Evolutionary conservation across 192 early-diverging fungal genomes (phyloP), one percentile per base, ranked within the genome.

Genomic region (Oehlia diaphana): DNA sequence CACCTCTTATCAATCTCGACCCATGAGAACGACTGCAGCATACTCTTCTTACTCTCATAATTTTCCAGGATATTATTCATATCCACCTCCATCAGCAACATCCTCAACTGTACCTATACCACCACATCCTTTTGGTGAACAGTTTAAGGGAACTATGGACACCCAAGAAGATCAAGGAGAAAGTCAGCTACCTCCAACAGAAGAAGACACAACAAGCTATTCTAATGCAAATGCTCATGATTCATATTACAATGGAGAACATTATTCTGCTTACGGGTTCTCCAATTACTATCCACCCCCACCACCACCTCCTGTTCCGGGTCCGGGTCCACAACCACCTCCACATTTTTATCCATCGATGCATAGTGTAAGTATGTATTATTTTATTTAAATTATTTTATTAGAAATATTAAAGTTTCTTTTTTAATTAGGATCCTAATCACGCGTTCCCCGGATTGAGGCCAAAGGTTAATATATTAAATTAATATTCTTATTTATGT

Each of bases 11-110:
- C 23, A 64, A 64, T 8, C 9, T n/a, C 13, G 4, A 6, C 14
- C 23, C 33, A 31, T 9, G 1, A 14, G 13, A 31, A 31, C 28
- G 8, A 31, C 65, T 37, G 9, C 33, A 67, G 1, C 14, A 9
- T 33, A 67, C 31, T 13, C 65, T 31, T 31, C 65, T 23, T 67
- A 67, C 13, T 13, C 65, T 31, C 64, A 66, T 13, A 8, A 66
- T 66, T 66, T 12, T 66, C 65, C 65, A 31, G 65, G 65, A 31
- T 67, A 67, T 14, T 67, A 67, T 67, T 67, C 65, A 31, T 67
- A 67, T 67, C 65, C 65, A 33, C 13, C 65, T 31, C 65, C 65
- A 33, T 28, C 65, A 2, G 28, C 7, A 6, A 28, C 65, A 14
- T n/a, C 26, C 13, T 67, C 65, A 47, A 47, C 44, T 12, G 44